Evolutionary conservation across 192 early-diverging fungal species (phyloP).

Genomic region (Coemansia sp.): DNA sequence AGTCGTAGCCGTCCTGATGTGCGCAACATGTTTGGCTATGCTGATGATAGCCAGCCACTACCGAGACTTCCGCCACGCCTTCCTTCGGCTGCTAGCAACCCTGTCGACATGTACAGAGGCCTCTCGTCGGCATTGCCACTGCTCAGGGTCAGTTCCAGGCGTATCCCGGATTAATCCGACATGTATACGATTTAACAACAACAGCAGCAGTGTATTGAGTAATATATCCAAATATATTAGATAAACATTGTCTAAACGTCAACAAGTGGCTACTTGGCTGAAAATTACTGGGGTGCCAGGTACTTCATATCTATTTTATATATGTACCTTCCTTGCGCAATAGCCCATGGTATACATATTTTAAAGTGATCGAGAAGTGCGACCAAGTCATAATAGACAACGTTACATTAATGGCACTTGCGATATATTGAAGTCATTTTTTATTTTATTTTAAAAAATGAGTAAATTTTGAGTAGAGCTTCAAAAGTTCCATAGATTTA

Average conservation of each 20-base stretch:
- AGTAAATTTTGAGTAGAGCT: not conserved
- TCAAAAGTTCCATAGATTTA: too few relatives aligned
- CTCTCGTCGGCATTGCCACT: not conserved
- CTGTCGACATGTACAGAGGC: not conserved
- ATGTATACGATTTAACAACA: not conserved
- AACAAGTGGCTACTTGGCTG: too few relatives aligned
- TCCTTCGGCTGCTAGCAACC: not conserved
- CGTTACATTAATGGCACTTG: not conserved
- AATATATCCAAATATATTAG: not conserved
- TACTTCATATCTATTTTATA: not conserved
- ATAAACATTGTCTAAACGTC: not conserved
- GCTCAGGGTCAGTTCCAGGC: not conserved
- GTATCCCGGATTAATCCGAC: not conserved
- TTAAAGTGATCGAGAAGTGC: not conserved
- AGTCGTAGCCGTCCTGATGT: not conserved
- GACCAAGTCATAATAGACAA: not conserved
- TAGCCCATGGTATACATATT: not conserved
- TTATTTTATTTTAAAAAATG: too few relatives aligned
- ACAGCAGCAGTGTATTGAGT: not conserved
- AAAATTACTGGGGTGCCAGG: too few relatives aligned
- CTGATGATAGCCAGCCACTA: not conserved
- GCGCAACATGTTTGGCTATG: conserved; percentile 4
- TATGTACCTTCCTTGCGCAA: not conserved
- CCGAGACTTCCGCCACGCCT: not conserved
- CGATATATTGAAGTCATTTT: too few relatives aligned